phyloP scores from a whole-genome alignment of 129 eudicot species.

The Saposhnikovia divaricata region DNA sequence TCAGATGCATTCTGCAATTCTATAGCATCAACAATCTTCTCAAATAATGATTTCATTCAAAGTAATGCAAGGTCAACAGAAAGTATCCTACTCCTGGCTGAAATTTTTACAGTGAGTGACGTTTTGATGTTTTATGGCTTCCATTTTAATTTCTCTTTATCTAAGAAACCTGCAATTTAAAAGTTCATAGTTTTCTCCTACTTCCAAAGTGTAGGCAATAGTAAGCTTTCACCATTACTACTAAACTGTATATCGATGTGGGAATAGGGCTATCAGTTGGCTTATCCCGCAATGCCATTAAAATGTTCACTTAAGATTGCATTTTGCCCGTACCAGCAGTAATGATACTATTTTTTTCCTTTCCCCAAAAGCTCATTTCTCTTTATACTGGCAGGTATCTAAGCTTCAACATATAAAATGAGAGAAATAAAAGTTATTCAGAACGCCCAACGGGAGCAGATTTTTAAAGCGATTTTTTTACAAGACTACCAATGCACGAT shows the following conservation, averaged over 20 bases:
- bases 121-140: background rate
- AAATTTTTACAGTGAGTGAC: background rate
- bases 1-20: background rate
- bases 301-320: background rate
- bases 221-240: background rate
- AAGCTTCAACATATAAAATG: background rate
- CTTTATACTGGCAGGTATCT: background rate
- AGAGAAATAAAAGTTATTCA: background rate
- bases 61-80: background rate
- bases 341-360: background rate
- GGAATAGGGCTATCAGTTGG: background rate
- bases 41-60: background rate
- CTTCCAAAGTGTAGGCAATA: background rate
- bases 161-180: background rate
- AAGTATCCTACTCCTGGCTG: background rate
- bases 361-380: background rate
- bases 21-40: background rate
- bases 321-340: background rate
- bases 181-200: background rate
- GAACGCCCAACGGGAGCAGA: background rate
- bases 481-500: background rate
- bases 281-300: too few species aligned
- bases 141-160: too few species aligned
- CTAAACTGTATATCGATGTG: background rate
- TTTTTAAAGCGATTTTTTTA: background rate